Evolutionary conservation across 2,329 filamentous ascomycete genomes (phyloP).

Genomic region (Fusarium sulawesiense): DNA sequence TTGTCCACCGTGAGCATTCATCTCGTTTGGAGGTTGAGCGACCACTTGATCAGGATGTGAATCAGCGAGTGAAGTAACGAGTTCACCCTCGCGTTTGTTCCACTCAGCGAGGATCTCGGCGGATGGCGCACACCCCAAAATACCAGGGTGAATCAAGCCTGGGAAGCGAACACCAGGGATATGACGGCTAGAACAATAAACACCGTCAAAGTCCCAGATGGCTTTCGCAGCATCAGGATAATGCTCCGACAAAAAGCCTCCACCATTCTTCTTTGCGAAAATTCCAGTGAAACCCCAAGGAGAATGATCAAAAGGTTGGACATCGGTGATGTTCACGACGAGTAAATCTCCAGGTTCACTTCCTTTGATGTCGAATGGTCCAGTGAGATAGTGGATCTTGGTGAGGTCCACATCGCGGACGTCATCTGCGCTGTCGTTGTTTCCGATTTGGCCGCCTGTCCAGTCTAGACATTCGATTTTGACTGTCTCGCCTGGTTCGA

Average conservation of each 20-base stretch:
- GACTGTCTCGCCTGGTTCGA: slow-evolving; percentile 86
- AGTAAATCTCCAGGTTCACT: slow-evolving; percentile 88
- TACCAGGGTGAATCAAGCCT: slow-evolving; percentile 90
- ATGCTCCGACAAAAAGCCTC: slow-evolving; percentile 87
- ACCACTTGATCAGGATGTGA: slow-evolving; percentile 68
- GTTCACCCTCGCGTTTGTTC: slow-evolving; percentile 84
- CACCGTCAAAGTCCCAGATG: slow-evolving; percentile 69
- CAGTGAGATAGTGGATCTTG: slow-evolving; percentile 86
- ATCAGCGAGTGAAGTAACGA: slow-evolving; percentile 76
- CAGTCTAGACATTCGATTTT: slow-evolving; percentile 95
- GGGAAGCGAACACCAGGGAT: slow-evolving; percentile 89
- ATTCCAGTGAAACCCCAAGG: slow-evolving; percentile 93
- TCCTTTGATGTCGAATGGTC: slow-evolving; percentile 86
- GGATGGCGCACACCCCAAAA: slow-evolving; percentile 88
- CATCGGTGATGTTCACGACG: slow-evolving; percentile 90
- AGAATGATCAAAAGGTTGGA: slow-evolving; percentile 85
- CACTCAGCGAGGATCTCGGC: slow-evolving; percentile 80
- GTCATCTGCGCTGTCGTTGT: slow-evolving; percentile 92
- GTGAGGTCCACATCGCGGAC: slow-evolving; percentile 86
- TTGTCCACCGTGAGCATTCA: slow-evolving; percentile 78
- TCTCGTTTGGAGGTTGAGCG: slow-evolving; percentile 78
- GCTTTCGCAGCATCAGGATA: slow-evolving; percentile 80
- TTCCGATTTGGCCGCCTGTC: slow-evolving; percentile 85
- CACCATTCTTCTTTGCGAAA: slow-evolving; percentile 84
- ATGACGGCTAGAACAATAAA: slow-evolving; percentile 83